Percentiles rank a stretch among this genome's conserved stretches.
These are phyloP conservation scores for Earliella scabrosa DNA, from an alignment of 1,284 basidiomycete species.

Conservation along the genomic window DNA sequence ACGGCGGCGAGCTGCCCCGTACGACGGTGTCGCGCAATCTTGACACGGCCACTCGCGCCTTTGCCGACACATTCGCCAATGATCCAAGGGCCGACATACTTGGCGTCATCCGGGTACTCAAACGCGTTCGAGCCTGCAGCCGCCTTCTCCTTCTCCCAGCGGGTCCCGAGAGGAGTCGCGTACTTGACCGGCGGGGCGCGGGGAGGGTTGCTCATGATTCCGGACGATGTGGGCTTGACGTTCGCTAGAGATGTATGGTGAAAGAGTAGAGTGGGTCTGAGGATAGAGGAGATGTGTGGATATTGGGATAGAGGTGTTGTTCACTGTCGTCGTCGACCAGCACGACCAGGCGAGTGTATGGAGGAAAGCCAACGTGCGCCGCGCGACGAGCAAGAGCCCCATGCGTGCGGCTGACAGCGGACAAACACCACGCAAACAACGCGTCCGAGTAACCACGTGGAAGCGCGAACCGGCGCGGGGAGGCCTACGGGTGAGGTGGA, in stretches of 20 bases:
- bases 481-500: neutral
- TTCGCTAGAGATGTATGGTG: conserved; percentile 12
- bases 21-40: conserved; percentile 87
- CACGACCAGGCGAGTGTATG: conserved; percentile 17
- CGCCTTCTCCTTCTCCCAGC: conserved; percentile 84
- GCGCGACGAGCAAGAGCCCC: neutral
- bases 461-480: neutral
- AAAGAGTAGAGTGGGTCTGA: neutral
- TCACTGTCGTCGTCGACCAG: conserved; percentile 22
- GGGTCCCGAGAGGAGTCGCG: conserved; percentile 69
- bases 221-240: conserved; percentile 15
- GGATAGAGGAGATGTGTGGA: conserved; percentile 3
- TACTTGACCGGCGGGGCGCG: conserved; percentile 72
- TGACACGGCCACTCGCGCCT: conserved; percentile 94
- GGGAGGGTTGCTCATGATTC: conserved; percentile 52
- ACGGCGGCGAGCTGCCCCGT: conserved; percentile 96
- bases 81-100: conserved; percentile 78
- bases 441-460: conserved; percentile 18
- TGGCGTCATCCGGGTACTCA: conserved; percentile 76
- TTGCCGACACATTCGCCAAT: conserved; percentile 97
- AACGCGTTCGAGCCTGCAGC: conserved; percentile 70
- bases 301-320: conserved; percentile 4
- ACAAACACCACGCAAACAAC: conserved; percentile 32
- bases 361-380: conserved; percentile 13
- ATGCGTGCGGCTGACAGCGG: conserved; percentile 15